Base-by-base conservation (phyloP, 106 monocot species). In the Iris macrosiphon region DNA sequence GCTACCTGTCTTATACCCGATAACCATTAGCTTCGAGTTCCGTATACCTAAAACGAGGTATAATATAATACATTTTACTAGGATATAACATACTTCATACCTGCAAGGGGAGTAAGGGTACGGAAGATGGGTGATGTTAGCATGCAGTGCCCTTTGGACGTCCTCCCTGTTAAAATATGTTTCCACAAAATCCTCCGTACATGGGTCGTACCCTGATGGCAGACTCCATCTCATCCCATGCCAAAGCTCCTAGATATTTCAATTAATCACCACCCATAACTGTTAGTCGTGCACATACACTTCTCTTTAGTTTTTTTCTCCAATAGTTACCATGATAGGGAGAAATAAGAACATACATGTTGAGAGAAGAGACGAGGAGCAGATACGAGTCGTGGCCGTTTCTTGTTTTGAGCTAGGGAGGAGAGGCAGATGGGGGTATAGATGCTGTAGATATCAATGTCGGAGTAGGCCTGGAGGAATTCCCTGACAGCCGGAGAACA, bases 371-470 rank as follows among this genome's bases (percentile, higher is more conserved):
- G 40, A 2, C 61, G 67, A 37, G 75, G 79, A 16, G 82, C 74
- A 8, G 72, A 52, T 17, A 66, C 21, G 31, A 76, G 75, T 18
- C 26, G 27, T 1, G 13, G 33, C 12, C 37, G 11, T 7, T 3
- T 9, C 24, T 26, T 22, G 1, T 4, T 7, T 19, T 13, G 32
- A 14, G 28, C 59, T 14, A 67, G 26, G 32, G 83, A 71, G 8
- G 66, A 71, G 53, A 85, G 84, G 72, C 94, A 94, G 47, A 85
- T 49, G 3, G 94, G 94, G 2, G 78, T 73, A 46, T 89, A 94
- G 63, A 94, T 94, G 75, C 84, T 94, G 75, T 94, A 94, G 61
- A 88, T 85, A 62, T 94, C 89, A 34, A 94, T 84, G 31, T 81
- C 81, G 1, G 66, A 54, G 49, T 73, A 94, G 31, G 78, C 81